Conservation (phyloP, 164 flowering plant genomes). For the Tetracentron sinense region DNA sequence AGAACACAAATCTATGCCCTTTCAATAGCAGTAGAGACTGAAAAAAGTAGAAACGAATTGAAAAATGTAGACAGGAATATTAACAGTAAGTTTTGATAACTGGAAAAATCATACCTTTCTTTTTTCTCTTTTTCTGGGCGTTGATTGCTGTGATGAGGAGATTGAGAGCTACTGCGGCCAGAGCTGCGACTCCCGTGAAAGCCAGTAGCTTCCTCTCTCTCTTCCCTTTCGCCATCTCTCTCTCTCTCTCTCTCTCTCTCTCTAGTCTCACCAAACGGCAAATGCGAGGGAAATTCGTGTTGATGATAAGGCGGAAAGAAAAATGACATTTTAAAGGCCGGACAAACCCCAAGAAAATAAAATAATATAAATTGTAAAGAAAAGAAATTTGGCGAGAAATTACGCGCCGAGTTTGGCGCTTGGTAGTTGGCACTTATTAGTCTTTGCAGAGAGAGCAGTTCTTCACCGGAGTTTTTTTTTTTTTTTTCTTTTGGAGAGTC, state of each 20-base stretch:
- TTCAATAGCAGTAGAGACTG: no score
- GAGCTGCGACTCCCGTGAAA: constrained; percentile 74
- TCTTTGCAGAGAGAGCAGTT: background rate
- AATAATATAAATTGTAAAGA: background rate
- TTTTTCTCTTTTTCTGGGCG: constrained; percentile 34
- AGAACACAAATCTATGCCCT: no score
- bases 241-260: background rate
- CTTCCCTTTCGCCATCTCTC: constrained; percentile 19
- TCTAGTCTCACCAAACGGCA: constrained; percentile 19
- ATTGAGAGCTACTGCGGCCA: constrained; percentile 57
- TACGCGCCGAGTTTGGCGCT: no score
- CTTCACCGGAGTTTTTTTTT: no score
- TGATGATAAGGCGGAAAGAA: background rate
- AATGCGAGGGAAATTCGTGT: constrained; percentile 29
- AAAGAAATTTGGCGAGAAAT: background rate
- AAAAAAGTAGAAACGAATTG: no score
- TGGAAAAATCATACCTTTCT: constrained; percentile 39
- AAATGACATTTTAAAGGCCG: background rate
- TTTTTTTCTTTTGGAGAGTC: no score
- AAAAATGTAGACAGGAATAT: no score
- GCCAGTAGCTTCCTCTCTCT: constrained; percentile 38
- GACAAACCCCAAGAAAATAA: background rate
- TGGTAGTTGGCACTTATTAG: background rate
- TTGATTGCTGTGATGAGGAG: constrained; percentile 54
- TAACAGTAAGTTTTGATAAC: no score